Percentiles rank a stretch among this genome's conserved stretches.
phyloP scores from a whole-genome alignment of 2,329 filamentous ascomycete species.

The Cucurbitaria berberidis region DNA sequence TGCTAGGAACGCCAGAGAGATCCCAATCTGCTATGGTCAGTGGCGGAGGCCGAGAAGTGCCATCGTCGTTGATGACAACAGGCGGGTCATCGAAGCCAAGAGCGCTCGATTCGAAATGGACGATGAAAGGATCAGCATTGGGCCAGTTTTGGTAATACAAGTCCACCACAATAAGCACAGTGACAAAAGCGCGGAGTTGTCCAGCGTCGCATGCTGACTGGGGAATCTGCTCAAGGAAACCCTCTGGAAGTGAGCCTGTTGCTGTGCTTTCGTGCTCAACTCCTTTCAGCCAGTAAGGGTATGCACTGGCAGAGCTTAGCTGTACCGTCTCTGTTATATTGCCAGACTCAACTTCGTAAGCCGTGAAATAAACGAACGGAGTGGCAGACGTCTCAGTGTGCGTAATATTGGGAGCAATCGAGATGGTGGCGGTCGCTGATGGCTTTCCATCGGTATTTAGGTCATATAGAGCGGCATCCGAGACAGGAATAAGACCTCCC shows the following conservation, averaged over 20 bases:
- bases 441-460: constrained; percentile 16
- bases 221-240: constrained; percentile 45
- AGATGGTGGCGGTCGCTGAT: constrained; percentile 30
- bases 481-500: constrained; percentile 20
- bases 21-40: constrained; percentile 23
- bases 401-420: constrained; percentile 32
- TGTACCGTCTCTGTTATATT: constrained; percentile 45
- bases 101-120: constrained; percentile 39
- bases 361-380: constrained; percentile 52
- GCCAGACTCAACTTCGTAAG: constrained; percentile 50
- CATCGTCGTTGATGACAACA: constrained; percentile 14
- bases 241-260: constrained; percentile 43
- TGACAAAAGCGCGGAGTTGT: constrained; percentile 49
- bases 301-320: constrained; percentile 44
- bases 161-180: constrained; percentile 52
- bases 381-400: constrained; percentile 41
- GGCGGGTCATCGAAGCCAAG: constrained; percentile 32
- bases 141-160: constrained; percentile 40
- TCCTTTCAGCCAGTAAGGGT: constrained; percentile 45
- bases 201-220: constrained; percentile 45
- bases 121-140: constrained; percentile 25
- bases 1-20: constrained; percentile 4
- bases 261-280: constrained; percentile 33
- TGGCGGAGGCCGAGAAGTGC: constrained; percentile 9
- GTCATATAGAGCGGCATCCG: constrained; percentile 25